These are phyloP conservation scores for Tricholoma terreum DNA, from an alignment of 768 basidiomycete genomes.

Conservation along the genomic window DNA sequence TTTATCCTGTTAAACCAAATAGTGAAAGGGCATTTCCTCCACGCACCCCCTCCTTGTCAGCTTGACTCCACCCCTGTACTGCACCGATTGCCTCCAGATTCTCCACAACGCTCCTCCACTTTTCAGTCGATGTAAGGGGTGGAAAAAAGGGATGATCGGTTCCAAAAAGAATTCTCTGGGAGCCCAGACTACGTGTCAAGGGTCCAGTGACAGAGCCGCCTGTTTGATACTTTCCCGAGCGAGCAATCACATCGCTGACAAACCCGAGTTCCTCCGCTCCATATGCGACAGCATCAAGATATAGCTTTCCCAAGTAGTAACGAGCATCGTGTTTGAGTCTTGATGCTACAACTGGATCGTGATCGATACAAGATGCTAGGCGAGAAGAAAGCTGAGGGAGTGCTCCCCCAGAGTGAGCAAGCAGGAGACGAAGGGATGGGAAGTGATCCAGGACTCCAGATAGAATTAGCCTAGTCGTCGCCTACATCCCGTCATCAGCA, in stretches of 20 bases:
- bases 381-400: constrained; percentile 83
- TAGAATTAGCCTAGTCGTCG: constrained; percentile 76
- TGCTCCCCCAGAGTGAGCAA: constrained; percentile 87
- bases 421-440: constrained; percentile 69
- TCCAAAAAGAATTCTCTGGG: constrained; percentile 69
- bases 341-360: constrained; percentile 77
- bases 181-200: constrained; percentile 45
- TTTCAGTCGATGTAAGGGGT: constrained; percentile 61
- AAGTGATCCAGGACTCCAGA: constrained; percentile 79
- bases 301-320: constrained; percentile 77
- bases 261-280: constrained; percentile 83
- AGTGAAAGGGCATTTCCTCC: constrained; percentile 73
- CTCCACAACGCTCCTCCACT: constrained; percentile 84
- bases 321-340: constrained; percentile 79
- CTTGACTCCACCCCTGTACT: constrained; percentile 57
- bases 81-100: constrained; percentile 77
- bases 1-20: constrained; percentile 48
- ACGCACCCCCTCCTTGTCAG: constrained; percentile 61
- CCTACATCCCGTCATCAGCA: constrained; percentile 32
- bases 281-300: constrained; percentile 86
- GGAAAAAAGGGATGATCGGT: constrained; percentile 94
- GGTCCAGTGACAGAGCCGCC: constrained; percentile 27
- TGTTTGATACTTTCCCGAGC: constrained; percentile 49
- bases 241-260: constrained; percentile 64
- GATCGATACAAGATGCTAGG: constrained; percentile 78